Evolutionary conservation across 2,329 filamentous ascomycete species (phyloP), one percentile per base, ranked within the genome.

Genomic region (Colletotrichum sp.): DNA sequence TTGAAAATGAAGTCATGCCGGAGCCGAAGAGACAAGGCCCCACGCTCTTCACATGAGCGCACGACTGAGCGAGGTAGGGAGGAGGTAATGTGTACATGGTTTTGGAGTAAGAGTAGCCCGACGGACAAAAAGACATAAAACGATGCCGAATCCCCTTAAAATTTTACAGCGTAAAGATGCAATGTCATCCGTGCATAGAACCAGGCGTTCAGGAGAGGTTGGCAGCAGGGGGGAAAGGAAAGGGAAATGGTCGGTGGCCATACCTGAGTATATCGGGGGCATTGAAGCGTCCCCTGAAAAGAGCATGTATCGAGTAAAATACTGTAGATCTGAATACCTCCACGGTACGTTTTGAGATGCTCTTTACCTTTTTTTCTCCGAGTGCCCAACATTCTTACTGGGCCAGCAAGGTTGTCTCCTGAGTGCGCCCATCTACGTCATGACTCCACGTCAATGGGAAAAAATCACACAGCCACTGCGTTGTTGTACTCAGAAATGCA

Each of bases 21-120:
- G 84, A 83, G 72, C 80, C 80, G 18, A 83, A 81, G 78, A 82
- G 79, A 72, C 80, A 83, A 30, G 81, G 81, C 39, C 81, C 83
- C 9, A 79, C 80, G 18, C 77, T 88, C 15, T 89, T 89, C 77
- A 87, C 88, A 68, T 88, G 71, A 81, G 24, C 8, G 24, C 48
- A 55, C 15, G 13, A 48, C 39, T 57, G 57, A 8, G 62, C 52
- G 67, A 32, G 32, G 44, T 8, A 28, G 24, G 32, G 18, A 24
- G 16, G 55, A 22, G 24, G 32, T 30, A 57, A 60, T 44, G 57
- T 65, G 30, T 44, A 26, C 15, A 34, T 30, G 32, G 26, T n/a
- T 52, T 44, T 39, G 48, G 24, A 30, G 64, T 30, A 64, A 60
- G 59, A 62, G 22, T 22, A 57, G 64, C 44, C 68, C 55, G 39